Evolutionary conservation across 2,329 filamentous ascomycete species (phyloP), one percentile per base, ranked within the genome.

Genomic region (Fusarium phyllophilum): DNA sequence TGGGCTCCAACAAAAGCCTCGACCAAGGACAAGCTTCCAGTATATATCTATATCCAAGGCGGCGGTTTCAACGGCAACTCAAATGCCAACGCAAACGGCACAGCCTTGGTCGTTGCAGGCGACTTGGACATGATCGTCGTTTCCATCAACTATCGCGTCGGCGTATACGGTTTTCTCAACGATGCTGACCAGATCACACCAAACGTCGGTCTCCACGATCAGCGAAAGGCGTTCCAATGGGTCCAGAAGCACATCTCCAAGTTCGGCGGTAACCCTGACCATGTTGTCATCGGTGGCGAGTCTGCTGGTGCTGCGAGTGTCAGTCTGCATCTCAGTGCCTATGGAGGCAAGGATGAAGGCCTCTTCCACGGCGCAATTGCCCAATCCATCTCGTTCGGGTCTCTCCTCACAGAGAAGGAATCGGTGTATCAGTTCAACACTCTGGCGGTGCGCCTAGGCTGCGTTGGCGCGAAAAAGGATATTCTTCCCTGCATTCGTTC

Each of bases 81-180:
- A 3, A 84, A 85, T 63, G 77, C 84, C 2, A 86, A 91, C 68
- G 86, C 88, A 73, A 89, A 94, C 72, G 91, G 89, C 1, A 87
- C 86, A 2, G 89, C 87, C 1, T 81, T 95, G n/a, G 79, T 83
- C 38, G 85, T 91, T 34, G 79, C 85, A 36, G 91, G 90, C 0
- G 88, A 89, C 24, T 84, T 86, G 42, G 83, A 88, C 65, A 91
- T 94, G 33, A 83, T 95, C 0, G 89, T 94, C 1, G 91, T 95
- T 5, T 91, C 86, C 15, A 88, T 94, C 82, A 95, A 94, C 81
- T 95, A 95, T 79, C 90, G 93, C 10, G 92, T 95, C 17, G 93
- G 93, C 0, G 87, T 89, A 0, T 94, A 90, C 74, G 93, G 93
- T 0, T 95, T 95, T 78, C 85, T 95, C 18, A 88, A 89, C 4